Percentiles rank a stretch among this genome's conserved stretches.
Evolutionary conservation across 2,329 filamentous ascomycete genomes (phyloP).

Genomic region (Orbilia oligospora): DNA sequence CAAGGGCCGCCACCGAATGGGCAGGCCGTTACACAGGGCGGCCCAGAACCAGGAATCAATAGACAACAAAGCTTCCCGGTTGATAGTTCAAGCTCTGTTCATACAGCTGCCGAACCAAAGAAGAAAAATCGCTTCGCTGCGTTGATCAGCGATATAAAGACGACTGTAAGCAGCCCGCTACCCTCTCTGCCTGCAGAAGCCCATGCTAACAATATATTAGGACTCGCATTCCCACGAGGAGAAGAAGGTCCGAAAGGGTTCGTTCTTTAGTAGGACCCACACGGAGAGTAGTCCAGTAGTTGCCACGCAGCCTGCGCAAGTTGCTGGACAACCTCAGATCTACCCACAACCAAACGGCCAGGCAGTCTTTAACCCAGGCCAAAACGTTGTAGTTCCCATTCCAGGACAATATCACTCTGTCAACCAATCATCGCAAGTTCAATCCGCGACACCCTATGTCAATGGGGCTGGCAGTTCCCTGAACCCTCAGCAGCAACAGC

Average conservation of each 20-base stretch:
- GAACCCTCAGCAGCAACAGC: constrained; percentile 31
- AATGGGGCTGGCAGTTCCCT: constrained; percentile 23
- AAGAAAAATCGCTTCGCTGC: constrained; percentile 52
- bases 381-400: constrained; percentile 50
- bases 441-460: constrained; percentile 17
- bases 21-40: constrained; percentile 14
- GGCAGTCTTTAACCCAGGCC: constrained; percentile 37
- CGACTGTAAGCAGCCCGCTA: constrained; percentile 25
- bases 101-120: constrained; percentile 41
- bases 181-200: neutral
- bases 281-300: constrained; percentile 18
- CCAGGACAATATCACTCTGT: constrained; percentile 48
- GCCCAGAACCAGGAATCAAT: constrained; percentile 45
- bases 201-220: constrained; percentile 21
- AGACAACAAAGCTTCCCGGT: constrained; percentile 47
- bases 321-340: constrained; percentile 24
- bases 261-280: constrained; percentile 32
- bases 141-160: constrained; percentile 51
- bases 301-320: constrained; percentile 8
- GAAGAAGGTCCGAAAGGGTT: constrained; percentile 43
- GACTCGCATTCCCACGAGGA: constrained; percentile 26
- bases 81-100: constrained; percentile 47
- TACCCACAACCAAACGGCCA: constrained; percentile 34
- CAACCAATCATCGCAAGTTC: constrained; percentile 28
- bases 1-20: constrained; percentile 24